Conservation (phyloP, 768 basidiomycete species). For the Pleurotus tuoliensis region DNA sequence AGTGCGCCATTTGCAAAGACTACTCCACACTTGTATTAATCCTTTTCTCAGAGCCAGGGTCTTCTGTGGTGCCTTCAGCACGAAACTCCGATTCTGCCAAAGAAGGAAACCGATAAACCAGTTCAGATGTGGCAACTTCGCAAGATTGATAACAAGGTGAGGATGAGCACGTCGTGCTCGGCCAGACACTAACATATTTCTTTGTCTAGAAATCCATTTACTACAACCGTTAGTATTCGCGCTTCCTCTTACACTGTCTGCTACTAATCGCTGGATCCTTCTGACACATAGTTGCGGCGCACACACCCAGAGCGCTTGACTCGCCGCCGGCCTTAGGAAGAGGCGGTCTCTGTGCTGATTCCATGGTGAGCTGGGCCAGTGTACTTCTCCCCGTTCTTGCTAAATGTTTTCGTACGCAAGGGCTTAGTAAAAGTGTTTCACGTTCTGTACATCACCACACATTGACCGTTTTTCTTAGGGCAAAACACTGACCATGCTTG, state of each 20-base stretch:
- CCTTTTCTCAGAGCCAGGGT: conserved; percentile 60
- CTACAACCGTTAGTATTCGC: conserved; percentile 53
- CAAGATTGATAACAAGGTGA: conserved; percentile 48
- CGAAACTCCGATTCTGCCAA: conserved; percentile 77
- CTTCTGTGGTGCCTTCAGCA: conserved; percentile 81
- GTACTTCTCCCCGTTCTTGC: background rate
- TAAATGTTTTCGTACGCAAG: conserved; percentile 19
- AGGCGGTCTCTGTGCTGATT: conserved; percentile 88
- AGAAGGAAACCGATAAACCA: conserved; percentile 59
- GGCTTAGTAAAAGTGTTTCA: conserved; percentile 34
- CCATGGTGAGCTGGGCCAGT: conserved; percentile 54
- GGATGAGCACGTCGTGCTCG: background rate
- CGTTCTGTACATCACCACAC: conserved; percentile 29
- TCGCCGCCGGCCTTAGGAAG: conserved; percentile 62
- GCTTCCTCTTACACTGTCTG: background rate
- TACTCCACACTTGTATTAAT: background rate
- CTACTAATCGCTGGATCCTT: background rate
- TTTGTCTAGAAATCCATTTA: conserved; percentile 48
- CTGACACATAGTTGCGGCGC: conserved; percentile 62
- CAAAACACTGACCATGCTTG: conserved; percentile 87
- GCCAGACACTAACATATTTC: background rate
- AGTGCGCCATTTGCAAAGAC: conserved; percentile 30
- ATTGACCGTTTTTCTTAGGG: conserved; percentile 51
- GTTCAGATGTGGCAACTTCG: conserved; percentile 88
- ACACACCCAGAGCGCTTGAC: conserved; percentile 57